A percentile compares a stretch with the other conserved stretches of the same genome.
These are phyloP conservation scores for Emiliania huxleyi DNA, from an alignment of 78 protist species.

Conservation along the genomic window DNA sequence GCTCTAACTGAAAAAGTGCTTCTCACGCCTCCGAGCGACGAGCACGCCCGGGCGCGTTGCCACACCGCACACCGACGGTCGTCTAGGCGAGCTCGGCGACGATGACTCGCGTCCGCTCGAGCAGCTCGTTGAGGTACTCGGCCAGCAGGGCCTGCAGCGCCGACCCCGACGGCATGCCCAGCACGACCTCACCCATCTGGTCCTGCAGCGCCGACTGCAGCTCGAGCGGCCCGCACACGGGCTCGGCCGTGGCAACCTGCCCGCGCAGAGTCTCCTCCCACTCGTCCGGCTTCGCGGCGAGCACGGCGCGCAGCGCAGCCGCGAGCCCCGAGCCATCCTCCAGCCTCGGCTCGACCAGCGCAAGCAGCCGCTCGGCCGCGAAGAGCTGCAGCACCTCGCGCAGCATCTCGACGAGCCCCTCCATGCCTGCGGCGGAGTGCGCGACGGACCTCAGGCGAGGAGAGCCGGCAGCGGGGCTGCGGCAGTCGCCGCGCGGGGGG, in stretches of 20 bases:
- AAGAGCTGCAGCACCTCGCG: conserved; percentile 13
- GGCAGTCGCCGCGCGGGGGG: background rate
- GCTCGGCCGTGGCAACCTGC: background rate
- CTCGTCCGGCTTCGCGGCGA: background rate
- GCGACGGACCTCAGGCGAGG: too few relatives aligned
- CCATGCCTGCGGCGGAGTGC: background rate
- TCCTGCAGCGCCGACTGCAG: background rate
- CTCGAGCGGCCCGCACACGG: background rate
- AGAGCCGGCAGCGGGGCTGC: too few relatives aligned
- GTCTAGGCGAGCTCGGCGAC: background rate
- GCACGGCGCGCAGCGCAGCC: background rate
- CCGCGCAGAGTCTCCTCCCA: background rate
- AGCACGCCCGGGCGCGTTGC: too few relatives aligned
- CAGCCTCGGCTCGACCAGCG: background rate
- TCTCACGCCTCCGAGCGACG: too few relatives aligned
- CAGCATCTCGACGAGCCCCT: background rate
- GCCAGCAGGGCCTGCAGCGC: background rate
- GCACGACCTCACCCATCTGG: background rate
- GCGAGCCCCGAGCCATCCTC: background rate
- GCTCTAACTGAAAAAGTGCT: too few relatives aligned
- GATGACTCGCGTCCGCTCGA: background rate
- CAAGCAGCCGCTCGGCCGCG: background rate
- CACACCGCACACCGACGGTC: too few relatives aligned
- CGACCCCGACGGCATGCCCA: background rate
- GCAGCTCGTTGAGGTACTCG: background rate